Conservation (phyloP, 1,139 yeast genomes). For the Blastobotrys illinoisensis region DNA sequence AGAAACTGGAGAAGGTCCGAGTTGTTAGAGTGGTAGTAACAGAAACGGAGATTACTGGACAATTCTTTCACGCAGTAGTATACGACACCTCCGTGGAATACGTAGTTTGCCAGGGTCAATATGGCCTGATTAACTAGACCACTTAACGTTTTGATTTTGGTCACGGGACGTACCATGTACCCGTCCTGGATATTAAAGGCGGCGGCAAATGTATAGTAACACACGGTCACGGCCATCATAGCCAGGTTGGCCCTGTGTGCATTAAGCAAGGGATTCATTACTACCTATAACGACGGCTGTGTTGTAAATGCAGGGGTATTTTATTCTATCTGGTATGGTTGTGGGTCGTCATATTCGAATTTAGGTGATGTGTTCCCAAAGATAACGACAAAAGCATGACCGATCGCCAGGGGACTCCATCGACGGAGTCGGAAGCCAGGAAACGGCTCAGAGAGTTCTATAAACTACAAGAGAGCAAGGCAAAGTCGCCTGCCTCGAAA, state of each 20-base stretch:
- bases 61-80: not conserved
- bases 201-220: not conserved
- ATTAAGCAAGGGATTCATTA: not conserved
- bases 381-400: not conserved
- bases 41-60: not conserved
- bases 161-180: not conserved
- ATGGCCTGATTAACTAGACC: not conserved
- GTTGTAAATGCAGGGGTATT: not conserved
- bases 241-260: not conserved
- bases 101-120: not conserved
- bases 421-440: conserved; percentile 16
- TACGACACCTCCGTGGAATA: not conserved
- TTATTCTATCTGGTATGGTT: too few species aligned
- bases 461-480: conserved; percentile 27
- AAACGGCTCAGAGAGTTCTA: conserved; percentile 39
- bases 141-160: not conserved
- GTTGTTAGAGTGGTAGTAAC: not conserved
- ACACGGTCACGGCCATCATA: not conserved
- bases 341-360: not conserved
- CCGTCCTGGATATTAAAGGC: not conserved
- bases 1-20: not conserved
- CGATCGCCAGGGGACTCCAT: not conserved
- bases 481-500: conserved; percentile 4
- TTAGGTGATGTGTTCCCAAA: not conserved
- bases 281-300: not conserved